phyloP scores from a whole-genome alignment of 805 yeast genomes.

The Metschnikowia amazonensis region DNA sequence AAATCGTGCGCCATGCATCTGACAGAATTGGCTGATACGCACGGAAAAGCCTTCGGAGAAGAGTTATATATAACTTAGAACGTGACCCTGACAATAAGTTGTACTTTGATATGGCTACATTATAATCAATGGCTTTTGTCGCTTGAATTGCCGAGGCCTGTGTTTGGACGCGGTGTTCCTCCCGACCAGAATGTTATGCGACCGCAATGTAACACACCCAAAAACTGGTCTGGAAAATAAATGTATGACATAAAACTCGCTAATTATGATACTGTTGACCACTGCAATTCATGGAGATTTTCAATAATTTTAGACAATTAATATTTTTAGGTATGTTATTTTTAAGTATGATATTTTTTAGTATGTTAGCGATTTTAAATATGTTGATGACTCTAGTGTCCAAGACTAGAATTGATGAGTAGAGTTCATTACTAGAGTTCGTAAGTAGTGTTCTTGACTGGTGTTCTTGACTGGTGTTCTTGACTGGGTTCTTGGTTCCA shows the following conservation, averaged over 20 bases:
- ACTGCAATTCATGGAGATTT: no score
- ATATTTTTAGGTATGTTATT: no score
- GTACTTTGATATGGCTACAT: background rate
- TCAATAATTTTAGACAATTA: no score
- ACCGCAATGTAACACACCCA: background rate
- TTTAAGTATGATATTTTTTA: no score
- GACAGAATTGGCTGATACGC: background rate
- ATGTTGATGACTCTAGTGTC: no score
- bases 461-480: background rate
- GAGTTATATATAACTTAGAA: background rate
- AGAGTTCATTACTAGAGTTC: no score
- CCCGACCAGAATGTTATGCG: background rate
- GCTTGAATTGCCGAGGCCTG: background rate
- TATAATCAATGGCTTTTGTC: no score
- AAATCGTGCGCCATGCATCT: background rate
- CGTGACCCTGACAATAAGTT: background rate
- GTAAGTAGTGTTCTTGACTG: no score
- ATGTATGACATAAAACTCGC: background rate
- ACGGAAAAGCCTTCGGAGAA: background rate
- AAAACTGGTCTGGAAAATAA: background rate
- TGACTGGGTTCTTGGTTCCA: background rate
- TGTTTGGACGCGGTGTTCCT: background rate
- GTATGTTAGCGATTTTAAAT: no score
- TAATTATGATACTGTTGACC: no score
- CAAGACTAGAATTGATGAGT: no score